Percentiles rank a stretch among this genome's conserved stretches.
phyloP scores from a whole-genome alignment of 805 yeast species.

The Saturnispora hagleri region DNA sequence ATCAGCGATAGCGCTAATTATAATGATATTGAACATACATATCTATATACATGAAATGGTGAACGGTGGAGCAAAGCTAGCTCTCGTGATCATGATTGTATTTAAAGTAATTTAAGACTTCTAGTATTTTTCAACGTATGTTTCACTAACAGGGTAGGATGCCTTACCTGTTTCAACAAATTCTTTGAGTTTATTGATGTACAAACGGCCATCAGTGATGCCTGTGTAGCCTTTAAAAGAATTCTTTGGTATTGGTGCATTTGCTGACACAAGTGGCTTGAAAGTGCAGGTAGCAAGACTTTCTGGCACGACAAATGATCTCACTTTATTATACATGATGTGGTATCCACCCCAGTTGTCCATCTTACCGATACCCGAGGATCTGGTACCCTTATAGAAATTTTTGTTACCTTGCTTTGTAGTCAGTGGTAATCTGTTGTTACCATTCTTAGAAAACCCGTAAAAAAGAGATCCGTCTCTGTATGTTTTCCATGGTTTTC shows the following conservation, averaged over 20 bases:
- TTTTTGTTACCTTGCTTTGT: slow-evolving; percentile 93
- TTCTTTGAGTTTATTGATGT: slow-evolving; percentile 62
- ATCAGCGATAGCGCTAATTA: not conserved
- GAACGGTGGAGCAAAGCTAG: not conserved
- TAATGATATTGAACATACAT: not conserved
- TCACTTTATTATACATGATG: slow-evolving; percentile 75
- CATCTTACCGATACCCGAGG: slow-evolving; percentile 82
- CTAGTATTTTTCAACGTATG: slow-evolving; percentile 27
- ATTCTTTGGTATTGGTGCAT: slow-evolving; percentile 62
- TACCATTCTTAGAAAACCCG: slow-evolving; percentile 69
- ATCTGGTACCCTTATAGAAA: slow-evolving; percentile 92
- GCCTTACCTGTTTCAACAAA: slow-evolving; percentile 66
- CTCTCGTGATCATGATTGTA: not conserved
- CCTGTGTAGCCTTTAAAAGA: slow-evolving; percentile 57
- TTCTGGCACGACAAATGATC: slow-evolving; percentile 82
- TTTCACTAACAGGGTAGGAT: slow-evolving; percentile 26
- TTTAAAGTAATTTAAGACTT: not conserved
- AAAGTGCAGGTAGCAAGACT: slow-evolving; percentile 29
- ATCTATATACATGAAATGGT: slow-evolving; percentile 10
- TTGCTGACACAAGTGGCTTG: slow-evolving; percentile 71
- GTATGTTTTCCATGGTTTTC: slow-evolving; percentile 85
- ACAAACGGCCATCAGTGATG: slow-evolving; percentile 63
- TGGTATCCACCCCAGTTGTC: slow-evolving; percentile 52
- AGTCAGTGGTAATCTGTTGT: slow-evolving; percentile 74
- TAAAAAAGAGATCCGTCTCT: slow-evolving; percentile 79